Percentiles rank a stretch among this genome's conserved stretches.
These are phyloP conservation scores for Metschnikowia shivogae DNA, from an alignment of 805 yeast species.

Conservation along the genomic window DNA sequence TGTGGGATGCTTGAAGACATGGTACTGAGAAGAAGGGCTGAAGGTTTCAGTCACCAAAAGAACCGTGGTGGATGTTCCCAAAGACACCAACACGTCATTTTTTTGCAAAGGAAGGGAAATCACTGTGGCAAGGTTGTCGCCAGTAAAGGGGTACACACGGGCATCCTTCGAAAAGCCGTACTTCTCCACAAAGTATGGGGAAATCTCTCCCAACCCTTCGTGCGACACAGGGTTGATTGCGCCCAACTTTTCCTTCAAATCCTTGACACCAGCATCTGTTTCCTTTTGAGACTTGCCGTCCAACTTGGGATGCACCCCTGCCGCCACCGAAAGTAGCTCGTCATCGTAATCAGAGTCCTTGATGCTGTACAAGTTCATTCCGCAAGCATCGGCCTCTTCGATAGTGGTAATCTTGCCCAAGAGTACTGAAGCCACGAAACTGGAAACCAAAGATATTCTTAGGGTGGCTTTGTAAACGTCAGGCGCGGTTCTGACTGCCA, in stretches of 20 bases:
- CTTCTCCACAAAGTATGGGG: constrained; percentile 56
- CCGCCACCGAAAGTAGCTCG: constrained; percentile 50
- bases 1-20: constrained; percentile 83
- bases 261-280: constrained; percentile 29
- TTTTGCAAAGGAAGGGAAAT: constrained; percentile 72
- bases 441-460: constrained; percentile 71
- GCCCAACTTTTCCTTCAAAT: constrained; percentile 52
- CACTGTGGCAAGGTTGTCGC: constrained; percentile 87
- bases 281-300: constrained; percentile 31
- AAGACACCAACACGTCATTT: constrained; percentile 73
- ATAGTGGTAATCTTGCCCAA: constrained; percentile 59
- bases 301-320: constrained; percentile 44
- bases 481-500: constrained; percentile 51
- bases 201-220: constrained; percentile 47
- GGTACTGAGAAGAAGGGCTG: constrained; percentile 76
- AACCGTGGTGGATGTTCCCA: constrained; percentile 92
- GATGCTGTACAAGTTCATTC: constrained; percentile 85
- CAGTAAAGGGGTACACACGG: constrained; percentile 72
- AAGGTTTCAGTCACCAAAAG: constrained; percentile 74
- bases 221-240: constrained; percentile 48
- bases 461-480: constrained; percentile 51
- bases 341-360: constrained; percentile 51
- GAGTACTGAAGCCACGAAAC: constrained; percentile 69
- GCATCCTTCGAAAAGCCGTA: constrained; percentile 63
- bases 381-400: constrained; percentile 88